Percentiles rank a stretch among this genome's conserved stretches.
Conservation (phyloP, 1,139 yeast genomes). For the Blastobotrys ciferrii region DNA sequence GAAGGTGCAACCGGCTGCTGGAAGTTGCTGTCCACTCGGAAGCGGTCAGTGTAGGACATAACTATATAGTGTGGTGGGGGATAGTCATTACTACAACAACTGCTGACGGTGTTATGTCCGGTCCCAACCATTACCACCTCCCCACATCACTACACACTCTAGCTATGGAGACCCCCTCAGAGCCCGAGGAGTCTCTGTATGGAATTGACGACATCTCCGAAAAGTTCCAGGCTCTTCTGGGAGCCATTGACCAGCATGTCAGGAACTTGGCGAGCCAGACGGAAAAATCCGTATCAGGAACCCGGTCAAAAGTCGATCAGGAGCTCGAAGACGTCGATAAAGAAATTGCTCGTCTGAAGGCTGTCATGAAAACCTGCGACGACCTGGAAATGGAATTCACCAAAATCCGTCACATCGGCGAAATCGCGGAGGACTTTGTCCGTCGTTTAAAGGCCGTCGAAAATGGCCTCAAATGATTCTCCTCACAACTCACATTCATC, state of each 20-base stretch:
- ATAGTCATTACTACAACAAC: neutral
- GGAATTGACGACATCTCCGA: conserved; percentile 11
- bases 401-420: conserved; percentile 63
- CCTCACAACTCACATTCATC: no score
- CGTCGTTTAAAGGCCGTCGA: conserved; percentile 33
- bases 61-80: neutral
- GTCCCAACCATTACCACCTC: neutral
- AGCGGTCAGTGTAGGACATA: conserved; percentile 39
- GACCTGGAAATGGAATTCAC: conserved; percentile 60
- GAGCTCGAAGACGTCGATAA: conserved; percentile 36
- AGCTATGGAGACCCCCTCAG: conserved; percentile 5
- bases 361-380: conserved; percentile 49
- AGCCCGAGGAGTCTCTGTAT: conserved; percentile 9
- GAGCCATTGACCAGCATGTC: conserved; percentile 25
- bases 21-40: conserved; percentile 33
- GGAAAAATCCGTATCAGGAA: conserved; percentile 24
- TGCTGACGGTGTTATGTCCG: neutral
- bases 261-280: conserved; percentile 27
- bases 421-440: conserved; percentile 47
- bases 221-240: conserved; percentile 14
- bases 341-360: conserved; percentile 46
- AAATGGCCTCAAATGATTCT: conserved; percentile 8
- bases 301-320: conserved; percentile 21
- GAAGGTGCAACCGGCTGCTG: conserved; percentile 18
- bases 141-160: neutral